Percentiles rank a stretch among this genome's conserved stretches.
These are phyloP conservation scores for Tuber aestivum DNA, from an alignment of 495 filamentous ascomycete genomes.

Conservation along the genomic window DNA sequence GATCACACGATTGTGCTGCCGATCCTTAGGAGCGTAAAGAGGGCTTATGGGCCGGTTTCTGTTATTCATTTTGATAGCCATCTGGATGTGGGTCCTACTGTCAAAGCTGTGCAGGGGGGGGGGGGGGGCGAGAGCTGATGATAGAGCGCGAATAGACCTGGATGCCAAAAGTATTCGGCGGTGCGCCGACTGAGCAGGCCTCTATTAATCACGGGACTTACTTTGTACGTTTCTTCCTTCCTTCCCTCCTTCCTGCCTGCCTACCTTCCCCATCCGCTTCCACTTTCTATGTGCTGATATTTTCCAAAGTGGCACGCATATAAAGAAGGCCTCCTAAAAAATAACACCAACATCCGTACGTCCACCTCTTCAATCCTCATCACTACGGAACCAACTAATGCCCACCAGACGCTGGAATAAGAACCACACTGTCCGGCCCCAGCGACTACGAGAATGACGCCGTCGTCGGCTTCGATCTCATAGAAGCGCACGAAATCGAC, in stretches of 20 bases:
- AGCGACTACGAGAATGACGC: slow-evolving; percentile 77
- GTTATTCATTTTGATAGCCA: slow-evolving; percentile 72
- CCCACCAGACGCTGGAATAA: slow-evolving; percentile 57
- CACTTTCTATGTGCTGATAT: background rate
- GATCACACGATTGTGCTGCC: slow-evolving; percentile 61
- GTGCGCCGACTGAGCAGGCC: slow-evolving; percentile 59
- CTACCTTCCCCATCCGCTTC: slow-evolving; percentile 43
- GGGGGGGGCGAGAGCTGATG: background rate
- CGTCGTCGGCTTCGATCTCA: slow-evolving; percentile 72
- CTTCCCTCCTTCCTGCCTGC: too few relatives aligned
- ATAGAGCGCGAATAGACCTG: slow-evolving; percentile 46
- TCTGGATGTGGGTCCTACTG: slow-evolving; percentile 43
- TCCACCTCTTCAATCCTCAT: background rate
- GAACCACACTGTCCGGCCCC: slow-evolving; percentile 64
- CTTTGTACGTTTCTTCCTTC: slow-evolving; percentile 18
- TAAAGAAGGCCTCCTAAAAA: slow-evolving; percentile 66
- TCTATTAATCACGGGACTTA: slow-evolving; percentile 75
- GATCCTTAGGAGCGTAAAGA: slow-evolving; percentile 59
- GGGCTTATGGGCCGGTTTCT: slow-evolving; percentile 59
- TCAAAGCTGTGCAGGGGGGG: background rate
- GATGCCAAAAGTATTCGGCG: slow-evolving; percentile 58
- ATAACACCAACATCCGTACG: slow-evolving; percentile 72
- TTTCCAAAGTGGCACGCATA: slow-evolving; percentile 53
- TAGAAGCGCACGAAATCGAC: slow-evolving; percentile 80
- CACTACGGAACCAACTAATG: background rate